Conservation (phyloP, 345 rosid species). For the Syzygium oleosum region DNA sequence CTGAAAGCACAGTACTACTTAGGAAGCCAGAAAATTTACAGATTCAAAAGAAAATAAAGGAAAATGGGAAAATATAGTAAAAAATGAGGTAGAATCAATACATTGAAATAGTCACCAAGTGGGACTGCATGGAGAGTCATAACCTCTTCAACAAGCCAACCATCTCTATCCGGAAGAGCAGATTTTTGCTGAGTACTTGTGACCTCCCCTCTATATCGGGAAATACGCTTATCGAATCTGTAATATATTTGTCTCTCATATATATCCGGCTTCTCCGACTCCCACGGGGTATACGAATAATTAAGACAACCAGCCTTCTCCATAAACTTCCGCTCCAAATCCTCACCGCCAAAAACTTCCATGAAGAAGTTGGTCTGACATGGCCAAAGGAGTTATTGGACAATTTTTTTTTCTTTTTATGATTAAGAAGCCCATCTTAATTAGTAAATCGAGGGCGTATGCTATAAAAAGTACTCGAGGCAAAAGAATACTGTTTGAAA, state of each 20-base stretch:
- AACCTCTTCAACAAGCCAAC: constrained; percentile 90
- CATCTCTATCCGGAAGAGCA: constrained; percentile 46
- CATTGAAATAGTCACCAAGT: constrained; percentile 81
- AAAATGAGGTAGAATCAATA: constrained; percentile 8
- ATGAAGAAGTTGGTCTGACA: constrained; percentile 55
- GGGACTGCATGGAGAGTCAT: constrained; percentile 93
- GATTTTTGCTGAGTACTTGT: constrained; percentile 89
- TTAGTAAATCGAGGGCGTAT: neutral
- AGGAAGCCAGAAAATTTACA: neutral
- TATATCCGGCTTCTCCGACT: constrained; percentile 68
- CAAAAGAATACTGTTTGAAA: neutral
- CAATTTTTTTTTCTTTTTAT: neutral
- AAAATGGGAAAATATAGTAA: neutral
- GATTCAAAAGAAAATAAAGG: neutral
- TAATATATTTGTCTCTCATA: constrained; percentile 77
- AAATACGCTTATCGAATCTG: constrained; percentile 64
- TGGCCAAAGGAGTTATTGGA: constrained; percentile 7
- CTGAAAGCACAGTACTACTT: constrained; percentile 18
- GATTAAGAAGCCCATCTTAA: neutral
- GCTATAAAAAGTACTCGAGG: neutral
- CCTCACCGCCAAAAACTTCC: constrained; percentile 78
- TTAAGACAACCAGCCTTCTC: constrained; percentile 80
- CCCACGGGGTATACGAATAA: constrained; percentile 89
- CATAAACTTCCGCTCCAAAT: constrained; percentile 73
- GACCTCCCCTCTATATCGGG: constrained; percentile 89